Percentiles rank a stretch among this genome's conserved stretches.
These are phyloP conservation scores for Cytospora paraplurivora DNA, from an alignment of 2,329 filamentous ascomycete genomes.

Conservation along the genomic window DNA sequence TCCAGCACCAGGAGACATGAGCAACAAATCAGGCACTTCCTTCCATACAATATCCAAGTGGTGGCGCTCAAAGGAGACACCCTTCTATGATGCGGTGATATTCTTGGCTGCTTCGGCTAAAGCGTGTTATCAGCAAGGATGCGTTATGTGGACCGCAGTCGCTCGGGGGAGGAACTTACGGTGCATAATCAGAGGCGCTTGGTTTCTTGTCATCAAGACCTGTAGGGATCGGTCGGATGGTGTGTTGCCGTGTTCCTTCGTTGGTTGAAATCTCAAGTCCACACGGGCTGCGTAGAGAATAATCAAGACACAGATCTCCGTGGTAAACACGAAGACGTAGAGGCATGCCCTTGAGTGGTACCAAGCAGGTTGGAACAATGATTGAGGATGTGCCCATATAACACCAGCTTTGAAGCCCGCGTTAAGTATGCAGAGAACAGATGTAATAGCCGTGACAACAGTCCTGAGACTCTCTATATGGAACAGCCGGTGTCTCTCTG, in stretches of 20 bases:
- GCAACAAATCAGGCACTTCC: no score
- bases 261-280: neutral
- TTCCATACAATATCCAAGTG: no score
- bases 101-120: no score
- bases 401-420: conserved; percentile 68
- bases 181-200: no score
- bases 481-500: conserved; percentile 56
- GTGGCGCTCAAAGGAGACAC: no score
- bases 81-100: no score
- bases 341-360: conserved; percentile 72
- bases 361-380: conserved; percentile 59
- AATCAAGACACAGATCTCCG: conserved; percentile 64
- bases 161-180: no score
- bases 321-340: conserved; percentile 75
- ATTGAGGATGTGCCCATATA: conserved; percentile 52
- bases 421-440: conserved; percentile 64
- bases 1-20: no score
- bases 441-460: conserved; percentile 59
- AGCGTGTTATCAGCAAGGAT: no score
- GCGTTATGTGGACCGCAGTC: no score
- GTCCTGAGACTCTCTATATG: conserved; percentile 71
- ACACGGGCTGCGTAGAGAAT: neutral
- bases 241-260: neutral
- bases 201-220: neutral
- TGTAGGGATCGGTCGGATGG: neutral